These are phyloP conservation scores for Diaporthe australafricana DNA, from an alignment of 2,329 filamentous ascomycete species.

Conservation along the genomic window DNA sequence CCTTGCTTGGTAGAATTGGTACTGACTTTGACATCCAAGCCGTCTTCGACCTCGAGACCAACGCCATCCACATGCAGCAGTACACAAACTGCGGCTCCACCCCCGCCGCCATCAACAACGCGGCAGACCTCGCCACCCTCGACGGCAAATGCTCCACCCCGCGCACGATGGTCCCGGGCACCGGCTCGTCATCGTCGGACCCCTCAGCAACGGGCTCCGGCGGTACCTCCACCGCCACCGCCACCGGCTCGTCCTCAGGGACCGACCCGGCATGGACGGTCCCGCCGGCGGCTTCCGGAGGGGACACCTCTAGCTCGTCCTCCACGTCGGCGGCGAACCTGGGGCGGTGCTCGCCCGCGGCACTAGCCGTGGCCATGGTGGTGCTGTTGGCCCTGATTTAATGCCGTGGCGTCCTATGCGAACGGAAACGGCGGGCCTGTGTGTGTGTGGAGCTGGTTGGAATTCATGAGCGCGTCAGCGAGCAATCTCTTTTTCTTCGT, in stretches of 20 bases:
- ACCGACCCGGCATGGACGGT: not conserved
- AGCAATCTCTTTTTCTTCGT: not conserved
- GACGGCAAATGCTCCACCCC: slow-evolving; percentile 40
- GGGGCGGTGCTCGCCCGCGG: slow-evolving; percentile 23
- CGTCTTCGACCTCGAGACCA: slow-evolving; percentile 63
- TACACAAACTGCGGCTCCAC: slow-evolving; percentile 63
- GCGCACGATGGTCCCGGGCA: slow-evolving; percentile 4
- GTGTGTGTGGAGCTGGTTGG: not conserved
- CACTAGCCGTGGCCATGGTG: slow-evolving; percentile 31
- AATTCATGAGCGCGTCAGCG: not conserved
- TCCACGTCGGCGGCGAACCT: slow-evolving; percentile 28
- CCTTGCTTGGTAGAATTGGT: not conserved
- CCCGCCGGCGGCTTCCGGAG: slow-evolving; percentile 5
- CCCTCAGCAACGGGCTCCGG: not conserved
- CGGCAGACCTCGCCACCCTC: slow-evolving; percentile 44
- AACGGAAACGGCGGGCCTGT: not conserved
- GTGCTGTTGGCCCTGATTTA: slow-evolving; percentile 25
- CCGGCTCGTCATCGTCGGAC: slow-evolving; percentile 10
- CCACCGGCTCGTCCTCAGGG: not conserved
- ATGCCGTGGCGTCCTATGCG: not conserved
- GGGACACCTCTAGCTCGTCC: not conserved
- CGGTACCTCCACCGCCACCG: not conserved
- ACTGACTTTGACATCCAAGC: slow-evolving; percentile 44
- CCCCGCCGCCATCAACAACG: slow-evolving; percentile 52
- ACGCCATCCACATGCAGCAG: slow-evolving; percentile 61